phyloP scores from a whole-genome alignment of 2,329 filamentous ascomycete species.

The Pseudocercospora ulei region DNA sequence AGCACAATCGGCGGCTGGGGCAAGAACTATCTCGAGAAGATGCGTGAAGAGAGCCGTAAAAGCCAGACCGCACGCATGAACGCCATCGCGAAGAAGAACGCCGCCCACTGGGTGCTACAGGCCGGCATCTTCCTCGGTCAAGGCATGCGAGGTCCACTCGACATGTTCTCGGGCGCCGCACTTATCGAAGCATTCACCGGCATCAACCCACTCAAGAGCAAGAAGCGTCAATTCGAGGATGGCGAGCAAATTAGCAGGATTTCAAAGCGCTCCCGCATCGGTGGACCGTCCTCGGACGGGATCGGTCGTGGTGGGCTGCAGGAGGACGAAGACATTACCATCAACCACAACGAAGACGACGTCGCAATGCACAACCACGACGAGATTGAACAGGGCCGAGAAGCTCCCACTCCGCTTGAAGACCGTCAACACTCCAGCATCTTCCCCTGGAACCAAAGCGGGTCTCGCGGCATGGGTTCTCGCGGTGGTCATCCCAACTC shows the following conservation, averaged over 20 bases:
- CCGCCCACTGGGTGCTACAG: slow-evolving; percentile 49
- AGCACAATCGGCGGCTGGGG: slow-evolving; percentile 50
- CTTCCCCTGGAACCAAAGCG: slow-evolving; percentile 57
- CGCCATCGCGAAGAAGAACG: slow-evolving; percentile 52
- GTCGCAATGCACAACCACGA: slow-evolving; percentile 15
- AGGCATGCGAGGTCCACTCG: slow-evolving; percentile 45
- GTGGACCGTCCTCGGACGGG: slow-evolving; percentile 32
- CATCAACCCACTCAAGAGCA: slow-evolving; percentile 22
- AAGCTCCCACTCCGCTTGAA: slow-evolving; percentile 57
- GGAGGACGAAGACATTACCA: slow-evolving; percentile 7
- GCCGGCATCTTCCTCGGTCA: slow-evolving; percentile 41
- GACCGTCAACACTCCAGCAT: slow-evolving; percentile 47
- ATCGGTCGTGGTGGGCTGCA: slow-evolving; percentile 28
- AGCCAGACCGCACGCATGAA: slow-evolving; percentile 38
- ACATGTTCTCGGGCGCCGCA: slow-evolving; percentile 49
- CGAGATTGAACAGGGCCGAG: slow-evolving; percentile 58
- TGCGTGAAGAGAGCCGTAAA: slow-evolving; percentile 42
- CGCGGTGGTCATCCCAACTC: slow-evolving; percentile 29
- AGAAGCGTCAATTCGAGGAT: slow-evolving; percentile 27
- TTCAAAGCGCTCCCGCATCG: slow-evolving; percentile 30
- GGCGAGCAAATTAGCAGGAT: slow-evolving; percentile 13
- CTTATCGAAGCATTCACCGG: slow-evolving; percentile 45
- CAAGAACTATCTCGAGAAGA: slow-evolving; percentile 51
- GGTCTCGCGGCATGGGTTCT: slow-evolving; percentile 32
- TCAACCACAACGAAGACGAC: slow-evolving; percentile 17